Conservation (phyloP, 2,329 filamentous ascomycete genomes). For the Tolypocladium paradoxum region DNA sequence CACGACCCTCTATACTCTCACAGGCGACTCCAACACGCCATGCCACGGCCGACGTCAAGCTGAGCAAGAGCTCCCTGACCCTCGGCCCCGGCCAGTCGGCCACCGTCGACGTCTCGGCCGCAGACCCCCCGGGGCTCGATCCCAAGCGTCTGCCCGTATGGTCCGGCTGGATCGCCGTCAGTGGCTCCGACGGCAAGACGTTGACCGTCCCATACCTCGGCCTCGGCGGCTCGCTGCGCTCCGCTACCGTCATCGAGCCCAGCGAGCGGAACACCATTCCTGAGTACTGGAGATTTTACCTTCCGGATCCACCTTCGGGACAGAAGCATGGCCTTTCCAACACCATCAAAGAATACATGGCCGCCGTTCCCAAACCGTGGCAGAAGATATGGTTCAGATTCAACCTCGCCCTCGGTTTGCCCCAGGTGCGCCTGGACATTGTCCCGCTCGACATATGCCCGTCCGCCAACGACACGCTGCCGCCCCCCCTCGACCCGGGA, state of each 20-base stretch:
- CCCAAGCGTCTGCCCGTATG: constrained; percentile 1
- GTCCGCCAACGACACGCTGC: not conserved
- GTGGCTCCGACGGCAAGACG: constrained; percentile 3
- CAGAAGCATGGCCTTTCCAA: too few relatives aligned
- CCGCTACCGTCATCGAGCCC: not conserved
- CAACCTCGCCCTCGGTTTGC: not conserved
- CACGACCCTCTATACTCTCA: not conserved
- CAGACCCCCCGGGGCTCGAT: not conserved
- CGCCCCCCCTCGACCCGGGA: too few relatives aligned
- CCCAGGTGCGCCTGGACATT: not conserved
- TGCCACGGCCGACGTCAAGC: not conserved
- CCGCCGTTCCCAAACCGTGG: too few relatives aligned
- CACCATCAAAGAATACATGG: too few relatives aligned
- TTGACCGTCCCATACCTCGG: constrained; percentile 6
- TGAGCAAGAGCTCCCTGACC: constrained; percentile 2
- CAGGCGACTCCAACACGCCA: not conserved
- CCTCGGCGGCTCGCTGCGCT: not conserved
- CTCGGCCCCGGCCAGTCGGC: constrained; percentile 1
- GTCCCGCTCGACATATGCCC: not conserved
- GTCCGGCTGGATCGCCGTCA: constrained; percentile 6
- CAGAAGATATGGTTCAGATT: too few relatives aligned
- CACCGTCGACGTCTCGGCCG: constrained; percentile 1
- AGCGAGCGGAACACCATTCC: too few relatives aligned
- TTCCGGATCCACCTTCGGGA: too few relatives aligned
- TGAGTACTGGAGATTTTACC: too few relatives aligned